These are phyloP conservation scores for Rutstroemia sp. DNA, from an alignment of 2,329 filamentous ascomycete species.

Conservation along the genomic window DNA sequence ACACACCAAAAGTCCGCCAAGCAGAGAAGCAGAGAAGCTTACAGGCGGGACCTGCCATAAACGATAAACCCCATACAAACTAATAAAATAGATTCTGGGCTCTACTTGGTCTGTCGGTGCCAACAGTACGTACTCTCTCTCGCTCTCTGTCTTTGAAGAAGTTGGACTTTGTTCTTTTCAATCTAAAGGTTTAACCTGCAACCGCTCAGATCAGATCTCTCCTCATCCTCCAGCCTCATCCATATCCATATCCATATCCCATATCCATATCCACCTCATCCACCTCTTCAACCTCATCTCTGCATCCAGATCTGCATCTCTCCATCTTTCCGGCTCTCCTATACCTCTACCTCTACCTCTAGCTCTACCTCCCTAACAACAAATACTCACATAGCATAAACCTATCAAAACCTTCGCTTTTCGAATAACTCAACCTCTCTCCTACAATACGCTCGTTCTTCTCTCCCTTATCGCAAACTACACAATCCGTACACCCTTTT, in stretches of 20 bases:
- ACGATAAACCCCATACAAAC: neutral
- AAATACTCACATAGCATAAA: neutral
- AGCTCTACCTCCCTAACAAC: neutral
- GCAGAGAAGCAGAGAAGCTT: too few species aligned
- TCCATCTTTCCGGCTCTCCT: neutral
- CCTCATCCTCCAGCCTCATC: neutral
- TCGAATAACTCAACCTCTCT: neutral
- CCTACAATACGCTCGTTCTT: neutral
- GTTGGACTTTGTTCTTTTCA: neutral
- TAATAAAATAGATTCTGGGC: too few species aligned
- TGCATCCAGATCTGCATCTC: too few species aligned
- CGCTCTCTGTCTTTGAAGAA: too few species aligned
- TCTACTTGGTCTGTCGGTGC: too few species aligned
- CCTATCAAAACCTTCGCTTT: neutral
- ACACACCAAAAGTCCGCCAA: too few species aligned
- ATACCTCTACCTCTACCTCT: slow-evolving; percentile 1
- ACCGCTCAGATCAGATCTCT: too few species aligned
- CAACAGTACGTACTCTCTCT: too few species aligned
- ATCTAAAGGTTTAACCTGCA: neutral
- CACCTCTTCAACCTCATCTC: neutral
- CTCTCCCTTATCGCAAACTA: neutral
- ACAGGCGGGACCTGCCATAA: neutral
- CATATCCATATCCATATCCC: neutral
- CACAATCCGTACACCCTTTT: neutral
- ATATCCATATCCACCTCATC: neutral